These are phyloP conservation scores for Penicillium vulpinum DNA, from an alignment of 2,329 filamentous ascomycete genomes.

Conservation along the genomic window DNA sequence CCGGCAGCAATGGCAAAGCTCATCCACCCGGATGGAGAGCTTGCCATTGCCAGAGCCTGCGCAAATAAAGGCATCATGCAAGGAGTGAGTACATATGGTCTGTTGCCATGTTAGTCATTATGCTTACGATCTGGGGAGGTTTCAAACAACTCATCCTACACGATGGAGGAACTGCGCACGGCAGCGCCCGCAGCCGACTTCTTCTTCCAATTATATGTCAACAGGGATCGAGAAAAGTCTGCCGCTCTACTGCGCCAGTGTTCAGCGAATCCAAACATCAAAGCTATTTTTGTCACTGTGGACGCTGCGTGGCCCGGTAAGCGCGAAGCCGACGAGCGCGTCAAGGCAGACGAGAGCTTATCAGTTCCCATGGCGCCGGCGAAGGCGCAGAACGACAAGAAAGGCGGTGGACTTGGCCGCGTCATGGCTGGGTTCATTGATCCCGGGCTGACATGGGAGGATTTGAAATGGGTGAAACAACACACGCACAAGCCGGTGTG, in stretches of 20 bases:
- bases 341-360: constrained; percentile 49
- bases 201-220: constrained; percentile 60
- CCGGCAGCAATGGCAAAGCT: constrained; percentile 65
- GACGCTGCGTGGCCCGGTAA: constrained; percentile 57
- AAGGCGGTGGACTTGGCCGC: constrained; percentile 55
- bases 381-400: constrained; percentile 51
- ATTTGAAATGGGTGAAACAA: constrained; percentile 55
- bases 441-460: constrained; percentile 53
- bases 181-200: constrained; percentile 45
- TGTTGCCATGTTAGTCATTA: neutral
- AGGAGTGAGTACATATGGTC: constrained; percentile 40
- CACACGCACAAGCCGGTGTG: constrained; percentile 54
- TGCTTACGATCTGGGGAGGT: constrained; percentile 38
- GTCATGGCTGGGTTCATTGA: constrained; percentile 57
- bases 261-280: constrained; percentile 44
- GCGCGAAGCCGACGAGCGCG: constrained; percentile 58
- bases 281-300: constrained; percentile 55
- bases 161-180: constrained; percentile 56
- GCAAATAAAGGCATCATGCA: constrained; percentile 56
- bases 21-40: constrained; percentile 65
- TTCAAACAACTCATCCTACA: constrained; percentile 62
- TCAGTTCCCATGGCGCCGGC: constrained; percentile 48
- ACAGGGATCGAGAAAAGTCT: constrained; percentile 52
- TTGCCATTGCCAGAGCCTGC: constrained; percentile 57
- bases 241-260: constrained; percentile 47